Evolutionary conservation across 768 basidiomycete species (phyloP).

Genomic region (Podaxis sp.): DNA sequence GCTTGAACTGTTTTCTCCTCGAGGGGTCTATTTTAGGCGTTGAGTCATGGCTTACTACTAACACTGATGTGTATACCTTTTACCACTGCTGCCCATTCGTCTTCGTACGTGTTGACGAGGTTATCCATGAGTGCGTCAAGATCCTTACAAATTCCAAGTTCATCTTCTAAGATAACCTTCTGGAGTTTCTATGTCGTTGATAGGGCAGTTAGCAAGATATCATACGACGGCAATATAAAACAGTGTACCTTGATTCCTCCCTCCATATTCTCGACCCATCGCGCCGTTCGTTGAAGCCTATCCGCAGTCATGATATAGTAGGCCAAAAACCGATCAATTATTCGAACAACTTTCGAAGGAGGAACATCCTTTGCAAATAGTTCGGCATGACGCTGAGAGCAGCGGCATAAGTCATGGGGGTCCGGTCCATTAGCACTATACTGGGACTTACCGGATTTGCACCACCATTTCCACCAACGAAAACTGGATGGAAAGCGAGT

Average conservation of each 20-base stretch:
- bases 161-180: conserved; percentile 62
- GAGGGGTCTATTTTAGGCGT: conserved; percentile 30
- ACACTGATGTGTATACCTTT: conserved; percentile 22
- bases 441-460: conserved; percentile 31
- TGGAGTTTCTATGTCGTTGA: conserved; percentile 42
- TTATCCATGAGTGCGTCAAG: conserved; percentile 63
- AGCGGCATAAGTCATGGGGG: conserved; percentile 15
- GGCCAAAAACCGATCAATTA: conserved; percentile 62
- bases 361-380: conserved; percentile 67
- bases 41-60: not conserved
- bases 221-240: not conserved
- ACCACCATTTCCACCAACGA: conserved; percentile 71
- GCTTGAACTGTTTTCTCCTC: conserved; percentile 46
- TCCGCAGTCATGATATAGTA: conserved; percentile 75
- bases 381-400: conserved; percentile 49
- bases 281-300: conserved; percentile 63
- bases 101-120: conserved; percentile 60
- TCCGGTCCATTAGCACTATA: not conserved
- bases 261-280: conserved; percentile 70
- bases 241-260: conserved; percentile 53
- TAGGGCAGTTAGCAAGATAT: not conserved
- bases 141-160: conserved; percentile 66
- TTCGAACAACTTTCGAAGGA: conserved; percentile 48
- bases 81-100: conserved; percentile 69
- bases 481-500: conserved; percentile 33